A percentile compares a stretch with the other conserved stretches of the same genome.
phyloP scores from a whole-genome alignment of 2,329 filamentous ascomycete species.

The Scolecobasidium constrictum region DNA sequence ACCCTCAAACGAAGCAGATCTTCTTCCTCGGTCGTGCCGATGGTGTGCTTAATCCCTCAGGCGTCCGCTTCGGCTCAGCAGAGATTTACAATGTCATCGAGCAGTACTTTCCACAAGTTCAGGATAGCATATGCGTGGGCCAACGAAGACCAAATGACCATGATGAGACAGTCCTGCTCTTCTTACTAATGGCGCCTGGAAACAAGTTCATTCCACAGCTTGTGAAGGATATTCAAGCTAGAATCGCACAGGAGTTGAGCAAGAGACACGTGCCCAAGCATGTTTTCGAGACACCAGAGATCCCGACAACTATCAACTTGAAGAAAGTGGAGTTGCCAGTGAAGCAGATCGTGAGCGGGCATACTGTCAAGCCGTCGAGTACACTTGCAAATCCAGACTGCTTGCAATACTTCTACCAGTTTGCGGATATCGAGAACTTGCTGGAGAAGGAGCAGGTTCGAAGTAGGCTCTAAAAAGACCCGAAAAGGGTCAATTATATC shows the following conservation, averaged over 20 bases:
- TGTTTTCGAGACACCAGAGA: constrained; percentile 70
- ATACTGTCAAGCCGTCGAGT: constrained; percentile 61
- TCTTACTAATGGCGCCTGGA: constrained; percentile 50
- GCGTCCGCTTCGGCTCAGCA: constrained; percentile 67
- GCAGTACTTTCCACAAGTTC: constrained; percentile 50
- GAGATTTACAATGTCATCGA: constrained; percentile 72
- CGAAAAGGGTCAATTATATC: too few species aligned
- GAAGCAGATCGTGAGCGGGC: constrained; percentile 72
- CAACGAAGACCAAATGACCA: constrained; percentile 52
- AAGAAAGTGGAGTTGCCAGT: constrained; percentile 81
- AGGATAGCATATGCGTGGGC: constrained; percentile 70
- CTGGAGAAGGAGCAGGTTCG: constrained; percentile 23
- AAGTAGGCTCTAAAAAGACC: constrained; percentile 37
- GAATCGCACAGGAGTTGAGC: constrained; percentile 55
- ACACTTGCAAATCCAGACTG: constrained; percentile 68
- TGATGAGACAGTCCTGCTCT: constrained; percentile 50
- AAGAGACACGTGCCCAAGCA: constrained; percentile 68
- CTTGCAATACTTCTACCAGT: constrained; percentile 68
- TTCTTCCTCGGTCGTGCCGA: constrained; percentile 61
- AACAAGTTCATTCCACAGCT: constrained; percentile 43
- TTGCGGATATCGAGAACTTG: constrained; percentile 59
- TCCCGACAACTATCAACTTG: constrained; percentile 74
- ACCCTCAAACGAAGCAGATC: constrained; percentile 55
- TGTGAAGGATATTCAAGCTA: constrained; percentile 48
- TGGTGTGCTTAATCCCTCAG: constrained; percentile 69